Evolutionary conservation across 1,284 basidiomycete genomes (phyloP), one percentile per base, ranked within the genome.

Genomic region (Trichosporon sp.): DNA sequence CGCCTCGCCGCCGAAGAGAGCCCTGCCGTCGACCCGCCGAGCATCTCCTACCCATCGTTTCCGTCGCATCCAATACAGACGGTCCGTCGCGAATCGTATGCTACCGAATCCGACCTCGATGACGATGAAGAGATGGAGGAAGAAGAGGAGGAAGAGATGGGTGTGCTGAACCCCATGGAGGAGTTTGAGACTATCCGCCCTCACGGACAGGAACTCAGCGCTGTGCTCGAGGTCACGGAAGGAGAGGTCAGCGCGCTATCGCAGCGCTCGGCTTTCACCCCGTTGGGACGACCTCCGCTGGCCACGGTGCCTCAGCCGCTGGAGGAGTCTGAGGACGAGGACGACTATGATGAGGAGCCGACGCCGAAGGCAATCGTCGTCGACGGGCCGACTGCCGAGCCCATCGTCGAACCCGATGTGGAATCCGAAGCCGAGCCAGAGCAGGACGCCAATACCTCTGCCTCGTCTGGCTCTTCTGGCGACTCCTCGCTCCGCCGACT

Each of bases 181-280:
- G 59, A 63, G 32, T 37, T 63, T 31, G 59, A 63, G 5, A 12
- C 5, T 14, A 63, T 63, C 32, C 31, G 59, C 4, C 59, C 59
- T 2, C 59, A 63, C 32, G 59, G 59, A 10, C 59, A 63, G 59
- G 59, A 63, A 8, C 59, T 63, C 59, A 63, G 59, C 16, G 59
- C 59, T 32, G 59, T 63, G 32, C 59, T 63, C 32, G 59, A 63
- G 32, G 59, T 63, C 32, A 63, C 59, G 16, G 59, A 63, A 32
- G 59, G 59, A 10, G 59, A 63, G 59, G 32, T 63, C 6, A 37
- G 32, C 32, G 31, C 31, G 12, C 16, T 63, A 16, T 63, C 59
- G 59, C 59, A 37, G 43, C 43, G 21, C 54, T 59, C 54, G 32
- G 32, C 59, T 6, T 14, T 32, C 32, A 35, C 59, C 11, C 59